phyloP scores from a whole-genome alignment of 2,329 filamentous ascomycete species.

The Fusarium penzigii region DNA sequence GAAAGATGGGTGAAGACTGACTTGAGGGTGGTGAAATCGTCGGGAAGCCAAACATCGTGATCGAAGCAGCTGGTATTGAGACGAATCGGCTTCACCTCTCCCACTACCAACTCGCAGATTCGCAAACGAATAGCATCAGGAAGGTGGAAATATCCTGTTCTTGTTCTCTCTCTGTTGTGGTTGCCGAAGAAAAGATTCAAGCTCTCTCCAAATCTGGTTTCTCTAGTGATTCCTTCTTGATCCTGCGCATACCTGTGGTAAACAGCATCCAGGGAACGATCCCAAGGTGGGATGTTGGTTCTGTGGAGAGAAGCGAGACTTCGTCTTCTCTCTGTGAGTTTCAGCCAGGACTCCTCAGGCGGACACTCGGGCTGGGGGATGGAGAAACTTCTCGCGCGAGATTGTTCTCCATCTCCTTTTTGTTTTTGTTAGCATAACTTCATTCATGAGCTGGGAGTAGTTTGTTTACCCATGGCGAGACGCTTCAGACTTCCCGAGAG shows the following conservation, averaged over 20 bases:
- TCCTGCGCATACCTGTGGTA: slow-evolving; percentile 28
- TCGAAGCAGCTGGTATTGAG: slow-evolving; percentile 31
- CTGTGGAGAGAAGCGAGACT: slow-evolving; percentile 2
- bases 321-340: not conserved
- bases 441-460: slow-evolving; percentile 1
- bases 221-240: not conserved
- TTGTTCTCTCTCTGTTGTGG: slow-evolving; percentile 7
- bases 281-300: slow-evolving; percentile 34
- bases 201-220: slow-evolving; percentile 16
- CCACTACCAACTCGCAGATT: slow-evolving; percentile 31
- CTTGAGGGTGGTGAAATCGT: slow-evolving; percentile 35
- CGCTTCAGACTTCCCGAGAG: not conserved
- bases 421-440: slow-evolving; percentile 1
- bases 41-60: slow-evolving; percentile 36
- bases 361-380: slow-evolving; percentile 4
- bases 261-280: slow-evolving; percentile 39
- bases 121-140: slow-evolving; percentile 27
- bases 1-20: slow-evolving; percentile 26
- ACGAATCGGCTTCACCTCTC: slow-evolving; percentile 25
- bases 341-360: not conserved
- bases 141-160: slow-evolving; percentile 23
- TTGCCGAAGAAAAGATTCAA: slow-evolving; percentile 27
- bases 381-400: slow-evolving; percentile 16
- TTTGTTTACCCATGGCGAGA: not conserved
- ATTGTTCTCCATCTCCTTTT: slow-evolving; percentile 5